These are phyloP conservation scores for Hyphochytrium catenoides DNA, from an alignment of 352 stramenopile species.

Conservation along the genomic window DNA sequence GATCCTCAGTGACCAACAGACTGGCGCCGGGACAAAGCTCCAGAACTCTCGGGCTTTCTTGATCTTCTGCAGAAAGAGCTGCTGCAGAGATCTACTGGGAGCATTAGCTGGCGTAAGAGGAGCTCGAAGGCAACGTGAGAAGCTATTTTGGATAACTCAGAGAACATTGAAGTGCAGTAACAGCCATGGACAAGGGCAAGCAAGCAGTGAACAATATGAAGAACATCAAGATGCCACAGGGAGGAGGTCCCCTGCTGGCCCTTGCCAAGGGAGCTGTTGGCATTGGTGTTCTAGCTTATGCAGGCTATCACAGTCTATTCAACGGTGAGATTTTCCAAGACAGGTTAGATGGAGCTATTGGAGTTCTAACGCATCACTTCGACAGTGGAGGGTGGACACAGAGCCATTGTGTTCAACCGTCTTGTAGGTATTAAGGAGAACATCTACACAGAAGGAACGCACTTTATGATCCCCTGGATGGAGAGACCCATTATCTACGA, in stretches of 20 bases:
- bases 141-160: no score
- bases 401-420: conserved; percentile 67
- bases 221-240: conserved; percentile 43
- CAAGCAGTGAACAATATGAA: conserved; percentile 65
- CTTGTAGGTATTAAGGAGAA: conserved; percentile 47
- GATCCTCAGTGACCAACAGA: no score
- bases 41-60: no score
- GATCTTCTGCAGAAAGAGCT: no score
- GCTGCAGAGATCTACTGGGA: no score
- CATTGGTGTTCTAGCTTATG: conserved; percentile 33
- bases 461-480: conserved; percentile 93
- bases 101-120: no score
- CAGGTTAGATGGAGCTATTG: background rate
- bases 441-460: conserved; percentile 74
- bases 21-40: no score
- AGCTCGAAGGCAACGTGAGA: no score
- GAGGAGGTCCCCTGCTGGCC: conserved; percentile 22
- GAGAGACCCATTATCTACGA: conserved; percentile 89
- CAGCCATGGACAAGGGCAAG: conserved; percentile 63
- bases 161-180: no score
- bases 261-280: conserved; percentile 32
- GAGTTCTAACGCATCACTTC: background rate
- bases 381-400: conserved; percentile 57
- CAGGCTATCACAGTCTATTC: conserved; percentile 54
- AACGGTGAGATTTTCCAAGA: no score